Percentiles rank a stretch among this genome's conserved stretches.
Conservation (phyloP, 2,329 filamentous ascomycete genomes). For the Huntiella abstrusa region DNA sequence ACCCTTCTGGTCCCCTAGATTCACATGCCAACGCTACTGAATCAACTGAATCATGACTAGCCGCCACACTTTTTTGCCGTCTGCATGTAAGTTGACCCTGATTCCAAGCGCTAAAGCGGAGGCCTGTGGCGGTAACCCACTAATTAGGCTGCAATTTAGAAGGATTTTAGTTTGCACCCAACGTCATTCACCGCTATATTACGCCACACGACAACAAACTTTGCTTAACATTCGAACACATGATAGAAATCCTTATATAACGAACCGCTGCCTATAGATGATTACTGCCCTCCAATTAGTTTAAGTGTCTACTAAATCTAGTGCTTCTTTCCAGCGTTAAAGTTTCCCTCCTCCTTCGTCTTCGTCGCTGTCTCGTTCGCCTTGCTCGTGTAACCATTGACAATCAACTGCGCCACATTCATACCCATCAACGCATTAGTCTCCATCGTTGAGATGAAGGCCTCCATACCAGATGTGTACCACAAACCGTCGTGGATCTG, state of each 20-base stretch:
- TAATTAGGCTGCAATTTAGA: no score
- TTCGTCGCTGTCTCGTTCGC: neutral
- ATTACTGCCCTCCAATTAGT: neutral
- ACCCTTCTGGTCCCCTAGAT: no score
- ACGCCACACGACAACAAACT: neutral
- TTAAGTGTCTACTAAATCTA: neutral
- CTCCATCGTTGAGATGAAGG: slow-evolving; percentile 96
- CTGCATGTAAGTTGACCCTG: no score
- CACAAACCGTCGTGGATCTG: slow-evolving; percentile 48
- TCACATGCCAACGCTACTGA: no score
- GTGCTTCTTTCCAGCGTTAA: no score
- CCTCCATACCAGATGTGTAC: slow-evolving; percentile 63
- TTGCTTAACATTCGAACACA: neutral
- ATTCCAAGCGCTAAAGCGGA: no score
- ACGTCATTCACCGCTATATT: no score
- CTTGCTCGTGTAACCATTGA: slow-evolving; percentile 29
- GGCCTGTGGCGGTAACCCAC: no score
- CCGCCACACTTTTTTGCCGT: no score
- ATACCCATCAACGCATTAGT: slow-evolving; percentile 81
- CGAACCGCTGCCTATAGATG: neutral
- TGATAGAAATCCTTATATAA: neutral
- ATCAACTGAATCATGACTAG: no score
- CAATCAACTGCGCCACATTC: slow-evolving; percentile 57
- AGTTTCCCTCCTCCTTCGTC: neutral
- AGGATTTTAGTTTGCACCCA: no score